Evolutionary conservation across 2,329 filamentous ascomycete genomes (phyloP), one percentile per base, ranked within the genome.

Genomic region (Pseudohalonectria lignicola): DNA sequence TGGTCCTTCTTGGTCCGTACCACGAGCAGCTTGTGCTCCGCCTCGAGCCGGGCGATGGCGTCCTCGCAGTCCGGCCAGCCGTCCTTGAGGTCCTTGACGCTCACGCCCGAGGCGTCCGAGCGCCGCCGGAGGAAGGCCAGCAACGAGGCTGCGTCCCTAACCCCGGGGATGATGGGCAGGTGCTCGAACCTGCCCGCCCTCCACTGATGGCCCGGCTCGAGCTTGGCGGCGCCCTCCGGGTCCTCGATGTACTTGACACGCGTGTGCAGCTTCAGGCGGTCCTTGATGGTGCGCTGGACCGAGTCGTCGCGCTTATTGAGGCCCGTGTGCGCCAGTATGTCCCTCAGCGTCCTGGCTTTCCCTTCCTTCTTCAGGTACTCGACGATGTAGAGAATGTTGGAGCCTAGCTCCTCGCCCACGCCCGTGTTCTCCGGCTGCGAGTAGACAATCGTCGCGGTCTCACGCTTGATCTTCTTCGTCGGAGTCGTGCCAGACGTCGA

Each of bases 1-100:
- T 84, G 82, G 56, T 96, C 90, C 65, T 96, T 96, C 63, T 92
- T 93, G 40, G 88, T 88, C 43, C 88, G 77, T 17, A 86, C 83
- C 5, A 95, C 86, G 26, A 96, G 70, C 33, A 96, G 70, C 57
- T 82, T 81, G 53, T 88, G 81, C 55, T 84, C 75, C 30, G 62
- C 62, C 64, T 95, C 90, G 37, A 98, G 71, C 48, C 75, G 69
- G 45, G 82, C 74, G 55, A 98, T 82, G 9, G 82, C 74, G 16
- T 81, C 74, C 43, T 88, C 79, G 52, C 86, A 93, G 50, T 82
- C 80, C 18, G 82, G 79, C 92, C 92, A 98, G 45, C 92, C 92
- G 56, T 98, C 92, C 61, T 94, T 94, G 44, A 98, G 73, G 51
- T 95, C 87, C 57, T 86, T 87, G 45, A 96, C 86, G 28, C 71